Evolutionary conservation across 371 early-diverging fungal genomes (phyloP).

Genomic region (Fennellomyces sp.): DNA sequence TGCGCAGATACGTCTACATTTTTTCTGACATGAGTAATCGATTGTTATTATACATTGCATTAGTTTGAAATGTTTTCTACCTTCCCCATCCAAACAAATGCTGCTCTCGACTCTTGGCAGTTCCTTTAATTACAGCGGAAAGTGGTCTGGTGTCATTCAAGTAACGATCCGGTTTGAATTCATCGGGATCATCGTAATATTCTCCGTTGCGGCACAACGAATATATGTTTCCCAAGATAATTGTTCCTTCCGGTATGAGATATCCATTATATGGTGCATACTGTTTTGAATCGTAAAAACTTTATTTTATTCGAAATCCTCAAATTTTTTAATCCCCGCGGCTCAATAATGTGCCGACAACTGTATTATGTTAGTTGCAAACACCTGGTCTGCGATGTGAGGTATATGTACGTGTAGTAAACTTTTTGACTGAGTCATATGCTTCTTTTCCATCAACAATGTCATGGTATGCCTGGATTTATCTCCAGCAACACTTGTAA

Average conservation of each 20-base stretch:
- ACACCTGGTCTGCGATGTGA: too few species aligned
- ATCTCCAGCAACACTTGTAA: not conserved
- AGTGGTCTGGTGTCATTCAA: slow-evolving; percentile 8
- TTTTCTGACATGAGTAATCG: not conserved
- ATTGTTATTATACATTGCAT: not conserved
- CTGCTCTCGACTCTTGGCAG: slow-evolving; percentile 7
- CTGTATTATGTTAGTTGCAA: too few species aligned
- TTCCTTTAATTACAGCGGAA: slow-evolving; percentile 2
- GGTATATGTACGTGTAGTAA: too few species aligned
- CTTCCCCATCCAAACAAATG: slow-evolving; percentile 17
- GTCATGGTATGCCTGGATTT: too few species aligned
- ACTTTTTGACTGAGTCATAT: too few species aligned
- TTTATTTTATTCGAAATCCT: too few species aligned
- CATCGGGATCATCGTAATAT: slow-evolving; percentile 1
- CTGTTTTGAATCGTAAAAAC: too few species aligned
- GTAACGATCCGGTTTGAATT: slow-evolving; percentile 15
- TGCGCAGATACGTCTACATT: not conserved
- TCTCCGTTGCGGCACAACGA: slow-evolving; percentile 1
- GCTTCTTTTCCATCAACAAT: too few species aligned
- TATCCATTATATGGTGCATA: slow-evolving; percentile 5
- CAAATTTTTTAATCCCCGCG: too few species aligned
- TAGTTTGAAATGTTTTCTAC: not conserved
- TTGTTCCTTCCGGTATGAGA: slow-evolving; percentile 1
- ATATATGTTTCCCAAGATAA: slow-evolving; percentile 6
- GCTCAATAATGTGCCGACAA: too few species aligned